Evolutionary conservation across 345 rosid genomes (phyloP), one percentile per base, ranked within the genome.

Genomic region (Eucalyptus rudis): DNA sequence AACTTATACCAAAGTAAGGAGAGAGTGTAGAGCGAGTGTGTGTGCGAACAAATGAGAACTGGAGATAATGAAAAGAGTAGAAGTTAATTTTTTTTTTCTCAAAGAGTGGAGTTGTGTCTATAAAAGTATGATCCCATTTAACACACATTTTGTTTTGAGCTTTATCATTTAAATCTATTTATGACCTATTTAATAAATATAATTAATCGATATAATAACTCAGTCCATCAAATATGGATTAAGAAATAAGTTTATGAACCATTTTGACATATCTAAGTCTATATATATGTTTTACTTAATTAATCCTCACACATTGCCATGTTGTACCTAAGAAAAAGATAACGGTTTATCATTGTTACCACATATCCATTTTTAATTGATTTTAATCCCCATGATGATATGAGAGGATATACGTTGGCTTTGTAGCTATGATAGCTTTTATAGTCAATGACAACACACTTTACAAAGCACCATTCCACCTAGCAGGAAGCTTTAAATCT

Each of bases 11-110:
- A 0, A 56, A 0, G 29, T 56, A 24, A 56, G 6, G 1, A 4
- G 13, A 22, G 27, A 22, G 1, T 24, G 11, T 1, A 56, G 0
- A 56, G 13, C 0, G n/a, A n/a, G n/a, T n/a, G 6, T 0, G 1
- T 1, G 0, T 0, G 3, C 6, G 29, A 56, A 56, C 29, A 24
- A 24, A 56, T 24, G 62, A 56, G 29, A 25, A 56, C 13, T 2
- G 25, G 62, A 56, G 62, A 56, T 5, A 56, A 56, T 56, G 25
- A 52, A 52, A 52, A 52, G 24, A 19, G 4, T 52, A 3, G 58
- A 1, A 1, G 25, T 52, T 7, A 7, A 0, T 19, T 52, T 19
- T 52, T 17, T 7, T 13, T 5, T 14, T 1, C 56, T 16, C 1
- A 22, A 8, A 56, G 27, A 56, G 12, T 0, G 22, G 25, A 0